Percentiles rank a stretch among this genome's conserved stretches.
Conservation (phyloP, 192 early-diverging fungal genomes). For the Irineochytrium annulatum region DNA sequence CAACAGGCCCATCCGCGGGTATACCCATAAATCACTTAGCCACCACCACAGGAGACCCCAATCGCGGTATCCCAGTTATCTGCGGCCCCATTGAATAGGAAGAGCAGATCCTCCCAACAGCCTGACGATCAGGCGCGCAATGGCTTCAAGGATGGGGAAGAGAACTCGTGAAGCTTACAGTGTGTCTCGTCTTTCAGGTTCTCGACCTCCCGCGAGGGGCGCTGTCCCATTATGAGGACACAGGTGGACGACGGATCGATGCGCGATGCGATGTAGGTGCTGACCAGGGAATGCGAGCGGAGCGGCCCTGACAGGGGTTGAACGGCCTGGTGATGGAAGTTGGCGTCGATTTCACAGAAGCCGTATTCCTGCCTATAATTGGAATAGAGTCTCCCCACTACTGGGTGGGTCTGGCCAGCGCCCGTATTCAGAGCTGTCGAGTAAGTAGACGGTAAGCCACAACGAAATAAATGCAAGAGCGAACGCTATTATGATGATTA, state of each 20-base stretch:
- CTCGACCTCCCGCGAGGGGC: neutral
- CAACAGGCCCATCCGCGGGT: too few species aligned
- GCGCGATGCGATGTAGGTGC: neutral
- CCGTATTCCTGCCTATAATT: neutral
- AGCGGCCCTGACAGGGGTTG: neutral
- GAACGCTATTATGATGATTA: neutral
- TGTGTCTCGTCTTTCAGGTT: slow-evolving; percentile 16
- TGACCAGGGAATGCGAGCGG: neutral
- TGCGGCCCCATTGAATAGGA: neutral
- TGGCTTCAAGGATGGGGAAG: neutral
- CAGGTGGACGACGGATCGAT: neutral
- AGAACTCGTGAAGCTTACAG: too few species aligned
- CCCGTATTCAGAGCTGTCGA: neutral
- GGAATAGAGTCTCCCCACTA: neutral
- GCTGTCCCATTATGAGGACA: slow-evolving; percentile 1
- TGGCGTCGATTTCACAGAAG: neutral
- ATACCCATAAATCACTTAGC: too few species aligned
- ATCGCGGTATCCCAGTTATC: neutral
- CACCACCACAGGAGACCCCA: too few species aligned
- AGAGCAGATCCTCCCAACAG: neutral
- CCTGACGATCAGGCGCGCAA: neutral
- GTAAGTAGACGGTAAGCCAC: neutral
- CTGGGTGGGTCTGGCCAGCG: neutral
- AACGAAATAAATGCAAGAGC: neutral
- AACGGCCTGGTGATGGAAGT: neutral